Evolutionary conservation across 202 grass and related monocot genomes (phyloP).

Genomic region (Hordeum pubiflorum): DNA sequence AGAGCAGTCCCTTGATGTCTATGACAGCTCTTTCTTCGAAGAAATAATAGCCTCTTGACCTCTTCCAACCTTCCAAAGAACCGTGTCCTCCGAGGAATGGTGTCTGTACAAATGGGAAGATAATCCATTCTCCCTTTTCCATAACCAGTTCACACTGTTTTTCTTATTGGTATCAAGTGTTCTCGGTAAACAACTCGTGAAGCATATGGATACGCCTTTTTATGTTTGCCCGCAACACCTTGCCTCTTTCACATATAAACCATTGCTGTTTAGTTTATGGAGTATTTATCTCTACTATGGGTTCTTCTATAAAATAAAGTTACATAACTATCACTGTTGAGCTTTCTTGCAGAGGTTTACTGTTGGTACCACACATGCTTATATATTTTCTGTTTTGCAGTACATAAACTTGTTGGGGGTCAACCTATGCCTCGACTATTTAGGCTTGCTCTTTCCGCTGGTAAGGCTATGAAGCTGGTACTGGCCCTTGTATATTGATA

Average conservation of each 20-base stretch:
- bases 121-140: neutral
- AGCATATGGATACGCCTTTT: neutral
- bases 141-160: neutral
- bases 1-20: neutral
- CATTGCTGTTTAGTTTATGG: neutral
- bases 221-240: neutral
- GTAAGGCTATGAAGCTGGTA: conserved; percentile 18
- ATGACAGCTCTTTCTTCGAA: neutral
- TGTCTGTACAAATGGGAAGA: neutral
- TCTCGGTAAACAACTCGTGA: neutral
- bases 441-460: neutral
- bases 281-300: neutral
- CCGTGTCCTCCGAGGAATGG: neutral
- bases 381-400: conserved; percentile 24
- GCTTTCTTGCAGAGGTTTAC: neutral
- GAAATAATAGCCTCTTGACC: neutral
- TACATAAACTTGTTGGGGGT: conserved; percentile 1
- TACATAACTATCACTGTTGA: neutral
- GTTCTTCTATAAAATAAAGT: conserved; percentile 4
- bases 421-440: neutral
- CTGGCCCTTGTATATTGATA: neutral
- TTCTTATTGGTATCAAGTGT: neutral
- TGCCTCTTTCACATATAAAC: neutral
- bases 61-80: neutral
- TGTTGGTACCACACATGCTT: conserved; percentile 19